Percentiles rank a stretch among this genome's conserved stretches.
Conservation (phyloP, 2,329 filamentous ascomycete species). For the Diaporthe eres region DNA sequence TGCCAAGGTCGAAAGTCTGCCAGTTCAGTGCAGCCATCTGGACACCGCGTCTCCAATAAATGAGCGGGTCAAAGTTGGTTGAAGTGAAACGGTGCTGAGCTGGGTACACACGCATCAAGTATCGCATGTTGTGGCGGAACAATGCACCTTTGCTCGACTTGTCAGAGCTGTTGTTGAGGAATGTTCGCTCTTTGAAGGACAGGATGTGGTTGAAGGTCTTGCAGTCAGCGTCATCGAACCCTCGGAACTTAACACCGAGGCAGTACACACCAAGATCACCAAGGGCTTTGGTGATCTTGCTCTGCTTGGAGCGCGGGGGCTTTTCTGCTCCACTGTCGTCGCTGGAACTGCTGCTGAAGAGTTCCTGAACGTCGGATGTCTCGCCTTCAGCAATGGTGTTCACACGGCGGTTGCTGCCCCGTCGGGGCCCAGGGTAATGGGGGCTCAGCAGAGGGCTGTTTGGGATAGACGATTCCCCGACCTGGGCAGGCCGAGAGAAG, state of each 20-base stretch:
- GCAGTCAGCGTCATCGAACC: conserved; percentile 83
- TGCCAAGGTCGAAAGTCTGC: conserved; percentile 96
- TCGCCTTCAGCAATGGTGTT: conserved; percentile 71
- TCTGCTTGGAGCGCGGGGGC: conserved; percentile 68
- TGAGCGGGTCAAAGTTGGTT: conserved; percentile 93
- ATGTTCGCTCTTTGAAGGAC: conserved; percentile 92
- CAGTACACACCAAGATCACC: conserved; percentile 88
- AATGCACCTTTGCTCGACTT: conserved; percentile 83
- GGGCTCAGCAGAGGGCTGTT: conserved; percentile 69
- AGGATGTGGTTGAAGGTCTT: conserved; percentile 95
- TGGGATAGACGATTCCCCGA: conserved; percentile 70
- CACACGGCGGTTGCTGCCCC: conserved; percentile 65
- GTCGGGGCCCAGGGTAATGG: conserved; percentile 64
- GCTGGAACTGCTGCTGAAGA: conserved; percentile 76
- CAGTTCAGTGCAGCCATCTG: conserved; percentile 99
- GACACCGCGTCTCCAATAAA: conserved; percentile 94
- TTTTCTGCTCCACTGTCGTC: conserved; percentile 81
- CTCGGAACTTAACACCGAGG: conserved; percentile 83
- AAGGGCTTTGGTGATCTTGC: conserved; percentile 88
- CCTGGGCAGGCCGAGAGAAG: conserved; percentile 73
- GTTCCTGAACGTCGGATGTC: conserved; percentile 61
- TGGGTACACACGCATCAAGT: conserved; percentile 95
- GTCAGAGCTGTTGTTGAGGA: conserved; percentile 83
- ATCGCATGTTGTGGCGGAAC: conserved; percentile 90
- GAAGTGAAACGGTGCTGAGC: conserved; percentile 85